Evolutionary conservation across 495 filamentous ascomycete species (phyloP).

Genomic region (Penicillium roqueforti): DNA sequence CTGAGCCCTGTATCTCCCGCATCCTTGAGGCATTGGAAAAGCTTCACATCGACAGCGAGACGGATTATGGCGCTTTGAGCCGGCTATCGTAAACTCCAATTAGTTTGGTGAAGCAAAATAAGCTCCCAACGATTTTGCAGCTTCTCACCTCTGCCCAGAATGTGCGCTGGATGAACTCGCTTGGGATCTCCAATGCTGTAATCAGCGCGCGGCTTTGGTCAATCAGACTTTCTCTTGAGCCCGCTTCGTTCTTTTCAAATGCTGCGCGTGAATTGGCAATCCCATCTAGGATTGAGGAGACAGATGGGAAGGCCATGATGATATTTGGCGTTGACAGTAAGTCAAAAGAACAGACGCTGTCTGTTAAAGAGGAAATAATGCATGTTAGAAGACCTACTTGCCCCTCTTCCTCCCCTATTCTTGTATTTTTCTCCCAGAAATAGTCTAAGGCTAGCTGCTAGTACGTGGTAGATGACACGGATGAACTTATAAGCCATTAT

Average conservation of each 20-base stretch:
- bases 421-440: not conserved
- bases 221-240: slow-evolving; percentile 33
- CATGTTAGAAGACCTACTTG: not conserved
- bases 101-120: not conserved
- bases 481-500: too few species aligned
- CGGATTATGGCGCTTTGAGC: slow-evolving; percentile 36
- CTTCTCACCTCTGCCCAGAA: slow-evolving; percentile 40
- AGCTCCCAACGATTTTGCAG: not conserved
- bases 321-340: not conserved
- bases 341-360: not conserved
- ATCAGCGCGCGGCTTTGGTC: slow-evolving; percentile 31
- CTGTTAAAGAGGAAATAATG: not conserved
- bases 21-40: slow-evolving; percentile 33
- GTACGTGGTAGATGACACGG: not conserved
- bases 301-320: not conserved
- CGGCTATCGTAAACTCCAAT: slow-evolving; percentile 19
- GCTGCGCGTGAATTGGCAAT: slow-evolving; percentile 15
- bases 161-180: slow-evolving; percentile 35
- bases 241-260: slow-evolving; percentile 29
- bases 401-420: not conserved
- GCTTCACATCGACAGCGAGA: slow-evolving; percentile 30
- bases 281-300: slow-evolving; percentile 8
- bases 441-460: not conserved
- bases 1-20: slow-evolving; percentile 22
- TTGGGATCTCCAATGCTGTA: slow-evolving; percentile 31